Evolutionary conservation across 139 green algal species (phyloP), one percentile per base, ranked within the genome.

Genomic region (Pseudopediastrum boryanum): DNA sequence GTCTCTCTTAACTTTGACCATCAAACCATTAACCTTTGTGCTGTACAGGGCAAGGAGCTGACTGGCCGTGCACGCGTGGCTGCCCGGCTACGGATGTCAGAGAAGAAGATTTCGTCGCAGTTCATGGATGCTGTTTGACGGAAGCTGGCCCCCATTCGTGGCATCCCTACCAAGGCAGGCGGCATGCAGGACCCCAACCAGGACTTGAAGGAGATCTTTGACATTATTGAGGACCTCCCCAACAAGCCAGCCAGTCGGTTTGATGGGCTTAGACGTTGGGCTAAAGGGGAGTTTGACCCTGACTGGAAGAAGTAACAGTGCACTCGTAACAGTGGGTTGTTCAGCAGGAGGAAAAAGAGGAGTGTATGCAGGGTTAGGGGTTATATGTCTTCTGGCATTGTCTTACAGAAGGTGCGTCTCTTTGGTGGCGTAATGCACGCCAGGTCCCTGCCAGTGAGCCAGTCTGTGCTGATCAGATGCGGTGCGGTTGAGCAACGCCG

Each of bases 131-230:
- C 84, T 23, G 89, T 97, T 61, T 79, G 94, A 12, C 87, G 77
- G 8, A 82, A 90, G 16, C 84, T 99, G 67, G 96, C 96, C 5
- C 96, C 96, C 52, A 98, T 99, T 65, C 87, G 96, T 9, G 96
- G 96, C 68, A 96, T 99, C 75, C 96, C 96, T 13, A 98, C 93
- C 35, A 99, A 99, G 87, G 74, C 76, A 23, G 94, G 95, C 33
- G 63, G 54, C 12, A 86, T 97, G 84, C 69, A 91, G 61, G 93
- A 97, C 75, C 93, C 96, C 42, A 99, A 99, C 73, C 61, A 79
- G 1, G 96, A 99, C 86, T 48, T 99, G 21, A 78, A 83, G 27
- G 96, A 98, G 63, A 95, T 99, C 6, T 99, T 99, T 71, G 90
- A 95, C 42, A 81, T 83, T 0, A 84, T 98, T 29, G 96, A 98